These are phyloP conservation scores for Yamadazyma dushanensis DNA, from an alignment of 1,139 yeast species.

Conservation along the genomic window DNA sequence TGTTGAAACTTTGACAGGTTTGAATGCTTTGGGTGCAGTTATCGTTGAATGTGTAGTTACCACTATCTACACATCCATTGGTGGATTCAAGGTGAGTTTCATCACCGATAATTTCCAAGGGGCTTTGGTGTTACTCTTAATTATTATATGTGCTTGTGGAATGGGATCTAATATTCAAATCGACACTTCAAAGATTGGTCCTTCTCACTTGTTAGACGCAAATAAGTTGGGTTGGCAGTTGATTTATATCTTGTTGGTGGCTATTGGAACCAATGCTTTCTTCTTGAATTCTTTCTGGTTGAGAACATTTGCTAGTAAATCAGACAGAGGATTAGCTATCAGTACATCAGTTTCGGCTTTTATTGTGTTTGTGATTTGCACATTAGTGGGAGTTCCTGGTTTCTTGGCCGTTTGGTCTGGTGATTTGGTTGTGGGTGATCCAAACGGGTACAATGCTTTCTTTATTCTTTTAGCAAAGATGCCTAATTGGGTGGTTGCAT, in stretches of 20 bases:
- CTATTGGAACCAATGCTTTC: conserved; percentile 86
- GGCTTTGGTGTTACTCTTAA: conserved; percentile 61
- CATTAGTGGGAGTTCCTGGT: conserved; percentile 81
- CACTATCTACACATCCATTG: conserved; percentile 80
- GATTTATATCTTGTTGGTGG: conserved; percentile 78
- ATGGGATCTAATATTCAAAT: conserved; percentile 77
- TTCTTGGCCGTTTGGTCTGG: conserved; percentile 91
- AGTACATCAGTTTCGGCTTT: conserved; percentile 77
- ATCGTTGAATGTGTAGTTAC: conserved; percentile 88
- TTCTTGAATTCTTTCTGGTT: conserved; percentile 94
- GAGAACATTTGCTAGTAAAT: conserved; percentile 84
- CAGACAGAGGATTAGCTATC: conserved; percentile 71
- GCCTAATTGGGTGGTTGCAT: conserved; percentile 89
- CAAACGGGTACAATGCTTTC: conserved; percentile 63
- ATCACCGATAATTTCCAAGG: conserved; percentile 89
- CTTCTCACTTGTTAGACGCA: conserved; percentile 63
- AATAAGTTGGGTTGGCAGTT: conserved; percentile 87
- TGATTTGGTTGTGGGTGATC: conserved; percentile 58
- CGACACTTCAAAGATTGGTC: conserved; percentile 60
- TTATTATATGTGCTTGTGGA: conserved; percentile 74
- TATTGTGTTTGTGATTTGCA: conserved; percentile 60
- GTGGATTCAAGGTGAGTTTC: conserved; percentile 89
- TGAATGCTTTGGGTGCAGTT: conserved; percentile 77
- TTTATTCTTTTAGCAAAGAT: conserved; percentile 66
- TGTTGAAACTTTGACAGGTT: conserved; percentile 73